Conservation (phyloP, 1,284 basidiomycete species). For the Pyrrhoderma noxium region DNA sequence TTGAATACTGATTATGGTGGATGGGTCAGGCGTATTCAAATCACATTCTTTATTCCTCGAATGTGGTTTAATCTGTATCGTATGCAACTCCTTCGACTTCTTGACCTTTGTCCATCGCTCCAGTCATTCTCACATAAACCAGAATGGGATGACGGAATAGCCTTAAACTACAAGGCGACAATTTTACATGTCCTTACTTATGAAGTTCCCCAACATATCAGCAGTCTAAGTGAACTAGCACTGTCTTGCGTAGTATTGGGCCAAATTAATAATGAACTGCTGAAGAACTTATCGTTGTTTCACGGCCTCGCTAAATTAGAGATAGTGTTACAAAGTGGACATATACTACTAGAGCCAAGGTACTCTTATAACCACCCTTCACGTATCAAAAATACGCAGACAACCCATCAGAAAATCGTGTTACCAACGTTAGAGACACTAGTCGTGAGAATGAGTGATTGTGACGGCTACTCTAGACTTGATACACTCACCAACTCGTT, state of each 20-base stretch:
- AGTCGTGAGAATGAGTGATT: too few species aligned
- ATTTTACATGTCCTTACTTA: background rate
- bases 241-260: background rate
- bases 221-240: background rate
- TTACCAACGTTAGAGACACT: too few species aligned
- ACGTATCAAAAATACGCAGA: too few species aligned
- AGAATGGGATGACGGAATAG: background rate
- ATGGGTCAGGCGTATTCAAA: slow-evolving; percentile 6
- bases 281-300: background rate
- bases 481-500: too few species aligned
- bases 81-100: background rate
- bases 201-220: background rate
- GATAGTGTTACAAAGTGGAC: too few species aligned
- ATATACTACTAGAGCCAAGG: too few species aligned
- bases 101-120: slow-evolving; percentile 2
- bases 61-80: slow-evolving; percentile 7
- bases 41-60: slow-evolving; percentile 1
- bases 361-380: too few species aligned
- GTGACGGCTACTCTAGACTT: too few species aligned
- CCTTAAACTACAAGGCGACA: background rate
- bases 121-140: slow-evolving; percentile 3
- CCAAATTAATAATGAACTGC: background rate
- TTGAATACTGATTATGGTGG: too few species aligned
- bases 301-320: slow-evolving; percentile 3
- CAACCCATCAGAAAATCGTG: too few species aligned